Percentiles rank a stretch among this genome's conserved stretches.
phyloP scores from a whole-genome alignment of 805 yeast species.

The Aciculoconidium aculeatum region DNA sequence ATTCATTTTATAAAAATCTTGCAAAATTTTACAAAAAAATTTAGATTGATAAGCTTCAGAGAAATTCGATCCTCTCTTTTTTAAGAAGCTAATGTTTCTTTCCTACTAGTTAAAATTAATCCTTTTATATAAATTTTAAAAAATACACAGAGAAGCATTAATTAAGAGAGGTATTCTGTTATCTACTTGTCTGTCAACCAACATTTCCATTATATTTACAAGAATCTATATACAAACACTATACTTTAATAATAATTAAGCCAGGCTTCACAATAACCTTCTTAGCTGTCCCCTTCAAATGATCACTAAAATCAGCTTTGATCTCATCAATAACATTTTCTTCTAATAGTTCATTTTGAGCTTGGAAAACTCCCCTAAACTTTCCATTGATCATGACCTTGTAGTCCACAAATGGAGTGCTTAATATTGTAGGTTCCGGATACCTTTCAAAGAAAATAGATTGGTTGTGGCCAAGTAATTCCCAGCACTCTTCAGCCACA shows the following conservation, averaged over 20 bases:
- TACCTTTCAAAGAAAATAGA: constrained; percentile 57
- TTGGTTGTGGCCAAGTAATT: constrained; percentile 36
- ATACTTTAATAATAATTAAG: constrained; percentile 43
- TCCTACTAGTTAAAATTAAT: no score
- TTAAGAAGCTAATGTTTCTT: no score
- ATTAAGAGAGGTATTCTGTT: no score
- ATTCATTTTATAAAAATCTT: no score
- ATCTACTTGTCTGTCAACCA: no score
- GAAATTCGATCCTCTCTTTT: no score
- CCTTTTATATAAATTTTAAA: no score
- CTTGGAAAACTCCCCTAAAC: constrained; percentile 41
- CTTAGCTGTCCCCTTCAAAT: constrained; percentile 30
- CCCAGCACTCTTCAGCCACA: constrained; percentile 79
- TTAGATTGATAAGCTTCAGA: no score
- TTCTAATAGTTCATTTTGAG: constrained; percentile 17
- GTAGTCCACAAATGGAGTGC: constrained; percentile 36
- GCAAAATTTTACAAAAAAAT: no score
- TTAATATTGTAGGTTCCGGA: constrained; percentile 48
- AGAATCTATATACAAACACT: no score
- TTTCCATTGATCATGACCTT: constrained; percentile 74
- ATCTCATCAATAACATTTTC: constrained; percentile 29
- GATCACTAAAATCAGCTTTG: constrained; percentile 20
- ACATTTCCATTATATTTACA: constrained; percentile 7
- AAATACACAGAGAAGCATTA: no score
- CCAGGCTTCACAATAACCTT: constrained; percentile 52